Percentiles rank a stretch among this genome's conserved stretches.
Evolutionary conservation across 2,329 filamentous ascomycete genomes (phyloP).

Genomic region (Metarhizium robertsii): DNA sequence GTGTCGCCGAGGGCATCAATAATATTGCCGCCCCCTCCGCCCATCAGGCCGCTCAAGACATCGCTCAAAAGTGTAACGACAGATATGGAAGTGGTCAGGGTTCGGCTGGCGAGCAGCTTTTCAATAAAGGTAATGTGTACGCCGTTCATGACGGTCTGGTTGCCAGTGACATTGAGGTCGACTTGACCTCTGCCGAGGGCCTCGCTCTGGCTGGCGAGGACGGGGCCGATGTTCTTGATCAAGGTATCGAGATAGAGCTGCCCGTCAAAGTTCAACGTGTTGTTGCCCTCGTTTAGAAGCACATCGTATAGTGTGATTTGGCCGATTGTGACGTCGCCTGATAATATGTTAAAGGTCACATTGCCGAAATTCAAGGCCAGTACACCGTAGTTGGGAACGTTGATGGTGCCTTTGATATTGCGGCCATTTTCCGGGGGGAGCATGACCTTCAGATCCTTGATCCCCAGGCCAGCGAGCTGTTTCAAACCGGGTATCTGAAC

Average conservation of each 20-base stretch:
- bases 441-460: slow-evolving; percentile 28
- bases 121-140: slow-evolving; percentile 35
- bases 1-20: slow-evolving; percentile 25
- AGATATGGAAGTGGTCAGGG: slow-evolving; percentile 24
- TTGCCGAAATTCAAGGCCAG: slow-evolving; percentile 36
- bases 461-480: slow-evolving; percentile 27
- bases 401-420: slow-evolving; percentile 33
- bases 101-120: slow-evolving; percentile 29
- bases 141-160: slow-evolving; percentile 31
- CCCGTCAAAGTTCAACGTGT: slow-evolving; percentile 29
- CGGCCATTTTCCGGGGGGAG: slow-evolving; percentile 28
- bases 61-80: slow-evolving; percentile 29
- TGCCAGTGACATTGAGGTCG: slow-evolving; percentile 30
- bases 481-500: slow-evolving; percentile 30
- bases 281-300: slow-evolving; percentile 32
- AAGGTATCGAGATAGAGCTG: slow-evolving; percentile 30
- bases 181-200: slow-evolving; percentile 30
- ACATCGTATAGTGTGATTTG: slow-evolving; percentile 28
- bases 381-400: slow-evolving; percentile 34
- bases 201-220: slow-evolving; percentile 27
- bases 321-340: slow-evolving; percentile 30
- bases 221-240: slow-evolving; percentile 29
- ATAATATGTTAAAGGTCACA: slow-evolving; percentile 33
- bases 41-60: slow-evolving; percentile 25
- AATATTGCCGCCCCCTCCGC: slow-evolving; percentile 15